phyloP scores from a whole-genome alignment of 169 alveolate species.

The Plasmodium reichenowi region DNA sequence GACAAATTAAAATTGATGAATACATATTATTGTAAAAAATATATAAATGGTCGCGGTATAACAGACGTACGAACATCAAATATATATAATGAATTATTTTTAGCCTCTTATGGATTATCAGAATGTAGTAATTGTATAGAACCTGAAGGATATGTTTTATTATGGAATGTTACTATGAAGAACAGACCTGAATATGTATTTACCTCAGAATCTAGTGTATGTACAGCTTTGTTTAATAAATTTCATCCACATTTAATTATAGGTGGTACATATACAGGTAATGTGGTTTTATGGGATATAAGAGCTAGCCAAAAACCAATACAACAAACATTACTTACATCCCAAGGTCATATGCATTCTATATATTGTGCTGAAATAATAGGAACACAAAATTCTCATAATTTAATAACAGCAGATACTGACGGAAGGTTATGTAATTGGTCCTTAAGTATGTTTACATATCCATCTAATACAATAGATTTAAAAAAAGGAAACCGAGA shows the following conservation, averaged over 20 bases:
- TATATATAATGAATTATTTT: slow-evolving; percentile 81
- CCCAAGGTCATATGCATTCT: slow-evolving; percentile 90
- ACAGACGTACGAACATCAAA: slow-evolving; percentile 77
- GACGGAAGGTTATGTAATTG: slow-evolving; percentile 94
- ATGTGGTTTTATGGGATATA: slow-evolving; percentile 92
- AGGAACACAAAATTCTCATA: slow-evolving; percentile 93
- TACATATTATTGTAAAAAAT: slow-evolving; percentile 60
- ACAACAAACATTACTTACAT: slow-evolving; percentile 87
- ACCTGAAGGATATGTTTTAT: slow-evolving; percentile 90
- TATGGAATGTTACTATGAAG: slow-evolving; percentile 82
- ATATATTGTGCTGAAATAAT: slow-evolving; percentile 90
- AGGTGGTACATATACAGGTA: slow-evolving; percentile 94
- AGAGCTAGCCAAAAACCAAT: slow-evolving; percentile 92
- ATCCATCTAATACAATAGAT: slow-evolving; percentile 88
- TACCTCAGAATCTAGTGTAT: slow-evolving; percentile 90
- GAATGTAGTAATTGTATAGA: slow-evolving; percentile 83
- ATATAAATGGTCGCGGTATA: slow-evolving; percentile 74
- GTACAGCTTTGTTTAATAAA: slow-evolving; percentile 90
- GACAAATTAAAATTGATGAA: slow-evolving; percentile 63
- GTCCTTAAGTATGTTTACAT: slow-evolving; percentile 89
- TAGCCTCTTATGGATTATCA: slow-evolving; percentile 88
- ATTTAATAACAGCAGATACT: slow-evolving; percentile 89
- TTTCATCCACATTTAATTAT: slow-evolving; percentile 89
- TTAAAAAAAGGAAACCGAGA: slow-evolving; percentile 63
- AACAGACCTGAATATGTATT: slow-evolving; percentile 91